Conservation (phyloP, 495 filamentous ascomycete species). For the Rhizodiscina lignyota region DNA sequence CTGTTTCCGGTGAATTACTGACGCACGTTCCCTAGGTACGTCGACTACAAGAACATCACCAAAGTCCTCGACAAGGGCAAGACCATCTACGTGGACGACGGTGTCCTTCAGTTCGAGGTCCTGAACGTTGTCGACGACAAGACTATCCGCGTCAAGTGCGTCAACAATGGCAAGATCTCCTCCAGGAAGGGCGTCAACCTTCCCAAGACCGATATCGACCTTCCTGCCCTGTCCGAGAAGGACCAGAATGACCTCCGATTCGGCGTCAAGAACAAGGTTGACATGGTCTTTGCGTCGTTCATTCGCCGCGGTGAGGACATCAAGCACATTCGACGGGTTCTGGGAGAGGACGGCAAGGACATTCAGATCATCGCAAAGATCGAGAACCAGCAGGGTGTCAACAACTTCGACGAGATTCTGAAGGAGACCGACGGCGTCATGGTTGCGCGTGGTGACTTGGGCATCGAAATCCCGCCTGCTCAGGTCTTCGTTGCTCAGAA, state of each 20-base stretch:
- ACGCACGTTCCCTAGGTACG: constrained; percentile 43
- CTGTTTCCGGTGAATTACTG: not conserved
- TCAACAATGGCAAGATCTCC: constrained; percentile 97
- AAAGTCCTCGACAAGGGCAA: constrained; percentile 89
- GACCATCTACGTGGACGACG: constrained; percentile 96
- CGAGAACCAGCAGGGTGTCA: constrained; percentile 96
- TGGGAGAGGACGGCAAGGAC: constrained; percentile 82
- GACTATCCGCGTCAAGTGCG: constrained; percentile 64
- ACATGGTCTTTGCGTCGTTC: constrained; percentile 98
- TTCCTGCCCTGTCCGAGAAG: constrained; percentile 96
- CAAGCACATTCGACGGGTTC: constrained; percentile 72
- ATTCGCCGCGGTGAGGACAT: constrained; percentile 90
- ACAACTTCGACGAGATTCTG: constrained; percentile 98
- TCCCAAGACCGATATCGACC: constrained; percentile 94
- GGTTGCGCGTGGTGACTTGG: constrained; percentile 96
- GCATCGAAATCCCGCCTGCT: constrained; percentile 94
- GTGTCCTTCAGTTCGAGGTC: constrained; percentile 90
- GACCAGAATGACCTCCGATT: constrained; percentile 85
- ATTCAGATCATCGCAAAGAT: constrained; percentile 99
- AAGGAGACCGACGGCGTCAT: constrained; percentile 96
- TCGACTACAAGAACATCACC: constrained; percentile 99
- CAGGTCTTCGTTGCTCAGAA: constrained; percentile 99
- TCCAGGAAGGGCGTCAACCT: constrained; percentile 98
- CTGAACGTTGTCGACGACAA: constrained; percentile 73
- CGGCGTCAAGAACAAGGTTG: constrained; percentile 92